phyloP scores from a whole-genome alignment of 805 yeast genomes.

The Yarrowia divulgata region DNA sequence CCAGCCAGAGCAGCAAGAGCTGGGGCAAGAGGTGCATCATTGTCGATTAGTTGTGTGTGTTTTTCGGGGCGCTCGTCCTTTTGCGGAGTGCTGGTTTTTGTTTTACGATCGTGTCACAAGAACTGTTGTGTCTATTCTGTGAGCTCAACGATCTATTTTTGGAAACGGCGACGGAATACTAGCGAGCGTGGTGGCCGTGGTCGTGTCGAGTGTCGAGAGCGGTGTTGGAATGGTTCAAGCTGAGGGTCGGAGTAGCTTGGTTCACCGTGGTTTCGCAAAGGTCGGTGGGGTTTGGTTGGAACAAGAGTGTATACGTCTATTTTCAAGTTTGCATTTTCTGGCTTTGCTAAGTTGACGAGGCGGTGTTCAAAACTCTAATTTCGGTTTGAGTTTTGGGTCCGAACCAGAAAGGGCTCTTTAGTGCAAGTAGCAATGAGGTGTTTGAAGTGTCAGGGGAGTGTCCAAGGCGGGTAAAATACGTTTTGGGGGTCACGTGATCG shows the following conservation, averaged over 20 bases:
- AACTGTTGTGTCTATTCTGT: not conserved
- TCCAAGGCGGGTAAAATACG: no score
- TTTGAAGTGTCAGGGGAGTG: not conserved
- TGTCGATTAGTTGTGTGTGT: slow-evolving; percentile 9
- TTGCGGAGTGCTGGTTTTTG: not conserved
- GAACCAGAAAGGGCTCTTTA: not conserved
- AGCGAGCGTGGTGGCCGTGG: slow-evolving; percentile 26
- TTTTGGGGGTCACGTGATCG: not conserved
- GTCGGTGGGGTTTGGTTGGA: not conserved
- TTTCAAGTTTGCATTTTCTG: slow-evolving; percentile 29
- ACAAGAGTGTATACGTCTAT: slow-evolving; percentile 18
- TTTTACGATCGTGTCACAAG: slow-evolving; percentile 2
- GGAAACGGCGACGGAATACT: slow-evolving; percentile 2
- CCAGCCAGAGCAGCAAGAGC: slow-evolving; percentile 39
- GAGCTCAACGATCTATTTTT: slow-evolving; percentile 12
- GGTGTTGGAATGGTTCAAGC: not conserved
- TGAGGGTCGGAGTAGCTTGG: slow-evolving; percentile 2
- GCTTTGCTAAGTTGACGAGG: slow-evolving; percentile 36
- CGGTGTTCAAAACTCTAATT: slow-evolving; percentile 22
- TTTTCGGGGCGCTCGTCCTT: not conserved
- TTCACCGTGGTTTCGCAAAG: not conserved
- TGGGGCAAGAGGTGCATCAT: slow-evolving; percentile 40
- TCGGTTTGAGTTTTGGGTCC: not conserved
- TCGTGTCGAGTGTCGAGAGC: not conserved
- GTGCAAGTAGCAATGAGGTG: slow-evolving; percentile 3